Conservation (phyloP, 2,329 filamentous ascomycete genomes). For the Talaromyces marneffei region DNA sequence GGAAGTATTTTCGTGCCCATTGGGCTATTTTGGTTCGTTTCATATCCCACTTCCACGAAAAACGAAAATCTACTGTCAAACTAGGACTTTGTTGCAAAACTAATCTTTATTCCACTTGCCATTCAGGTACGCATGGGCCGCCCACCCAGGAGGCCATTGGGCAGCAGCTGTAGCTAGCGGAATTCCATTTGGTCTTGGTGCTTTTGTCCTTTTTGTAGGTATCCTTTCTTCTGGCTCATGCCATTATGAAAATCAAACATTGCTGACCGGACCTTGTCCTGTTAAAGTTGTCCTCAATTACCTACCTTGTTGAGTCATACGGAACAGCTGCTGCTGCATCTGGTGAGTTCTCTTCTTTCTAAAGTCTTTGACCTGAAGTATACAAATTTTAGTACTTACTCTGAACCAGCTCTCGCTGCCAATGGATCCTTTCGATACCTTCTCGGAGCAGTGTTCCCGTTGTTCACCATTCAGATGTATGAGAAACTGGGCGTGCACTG, state of each 20-base stretch:
- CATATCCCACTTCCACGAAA: not conserved
- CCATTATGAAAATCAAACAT: not conserved
- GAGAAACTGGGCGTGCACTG: slow-evolving; percentile 31
- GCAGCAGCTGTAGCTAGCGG: slow-evolving; percentile 6
- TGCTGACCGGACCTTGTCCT: not conserved
- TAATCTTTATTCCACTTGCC: not conserved
- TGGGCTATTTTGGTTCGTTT: slow-evolving; percentile 15
- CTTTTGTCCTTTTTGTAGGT: slow-evolving; percentile 13
- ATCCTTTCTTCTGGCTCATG: not conserved
- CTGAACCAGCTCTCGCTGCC: slow-evolving; percentile 9
- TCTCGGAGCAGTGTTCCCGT: slow-evolving; percentile 28
- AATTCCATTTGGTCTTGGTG: slow-evolving; percentile 13
- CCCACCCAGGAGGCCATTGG: slow-evolving; percentile 8
- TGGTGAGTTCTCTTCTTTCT: not conserved
- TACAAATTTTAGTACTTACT: not conserved
- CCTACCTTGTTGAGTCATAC: slow-evolving; percentile 13
- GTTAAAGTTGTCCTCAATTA: slow-evolving; percentile 6
- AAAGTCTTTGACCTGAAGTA: not conserved
- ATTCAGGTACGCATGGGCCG: slow-evolving; percentile 13
- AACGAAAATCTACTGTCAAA: not conserved
- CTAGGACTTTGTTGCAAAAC: not conserved
- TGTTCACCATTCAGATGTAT: slow-evolving; percentile 35
- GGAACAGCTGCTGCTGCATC: slow-evolving; percentile 10
- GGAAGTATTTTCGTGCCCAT: slow-evolving; percentile 19
- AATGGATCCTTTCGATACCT: slow-evolving; percentile 16